Percentiles rank a stretch among this genome's conserved stretches.
These are phyloP conservation scores for Ceratocystis lukuohia DNA, from an alignment of 2,329 filamentous ascomycete species.

Conservation along the genomic window DNA sequence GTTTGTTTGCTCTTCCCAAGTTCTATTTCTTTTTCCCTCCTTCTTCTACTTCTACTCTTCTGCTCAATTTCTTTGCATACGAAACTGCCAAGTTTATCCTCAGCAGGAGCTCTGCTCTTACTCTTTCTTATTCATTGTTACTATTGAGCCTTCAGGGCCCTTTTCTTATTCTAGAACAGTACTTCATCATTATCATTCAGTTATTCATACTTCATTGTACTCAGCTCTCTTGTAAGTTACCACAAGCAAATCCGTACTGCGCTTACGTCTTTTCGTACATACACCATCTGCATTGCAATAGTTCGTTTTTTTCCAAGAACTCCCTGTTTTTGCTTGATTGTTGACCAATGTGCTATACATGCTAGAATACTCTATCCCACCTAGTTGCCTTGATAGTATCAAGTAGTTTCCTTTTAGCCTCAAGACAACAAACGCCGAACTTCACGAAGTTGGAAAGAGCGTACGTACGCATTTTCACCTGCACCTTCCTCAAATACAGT, in stretches of 20 bases:
- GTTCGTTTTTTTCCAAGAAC: background rate
- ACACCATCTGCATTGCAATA: background rate
- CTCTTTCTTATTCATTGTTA: background rate
- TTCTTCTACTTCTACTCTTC: conserved; percentile 16
- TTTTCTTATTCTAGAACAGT: background rate
- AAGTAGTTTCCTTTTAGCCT: background rate
- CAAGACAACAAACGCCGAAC: conserved; percentile 2
- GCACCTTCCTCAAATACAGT: background rate
- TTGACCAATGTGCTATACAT: background rate
- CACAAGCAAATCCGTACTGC: background rate
- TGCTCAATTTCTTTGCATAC: conserved; percentile 6
- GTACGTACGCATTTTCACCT: conserved; percentile 1
- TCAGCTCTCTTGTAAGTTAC: background rate
- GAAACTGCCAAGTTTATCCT: conserved; percentile 7
- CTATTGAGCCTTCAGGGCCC: background rate
- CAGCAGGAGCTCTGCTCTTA: conserved; percentile 3
- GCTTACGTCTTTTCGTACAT: background rate
- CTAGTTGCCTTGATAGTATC: background rate
- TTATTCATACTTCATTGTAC: background rate
- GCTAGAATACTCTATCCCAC: background rate
- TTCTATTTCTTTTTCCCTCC: conserved; percentile 4
- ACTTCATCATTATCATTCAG: background rate
- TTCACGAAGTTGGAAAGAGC: conserved; percentile 1
- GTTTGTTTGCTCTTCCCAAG: conserved; percentile 10
- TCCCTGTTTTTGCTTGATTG: background rate